Conservation (phyloP, 2,329 filamentous ascomycete species). For the Aspergillus spinulosporus region DNA sequence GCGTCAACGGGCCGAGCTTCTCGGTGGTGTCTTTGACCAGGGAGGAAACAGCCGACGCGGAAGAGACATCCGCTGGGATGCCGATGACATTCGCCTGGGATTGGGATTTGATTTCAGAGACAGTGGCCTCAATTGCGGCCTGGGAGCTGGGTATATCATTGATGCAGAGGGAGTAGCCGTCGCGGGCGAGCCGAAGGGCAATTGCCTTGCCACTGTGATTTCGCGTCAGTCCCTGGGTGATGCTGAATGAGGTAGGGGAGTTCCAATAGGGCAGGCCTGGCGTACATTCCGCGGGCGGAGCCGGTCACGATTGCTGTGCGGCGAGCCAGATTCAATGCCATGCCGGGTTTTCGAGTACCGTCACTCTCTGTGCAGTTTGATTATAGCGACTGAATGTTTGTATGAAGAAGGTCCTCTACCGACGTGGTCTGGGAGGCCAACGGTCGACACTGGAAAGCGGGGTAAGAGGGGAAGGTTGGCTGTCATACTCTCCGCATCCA, state of each 20-base stretch:
- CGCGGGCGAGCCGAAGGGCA: conserved; percentile 62
- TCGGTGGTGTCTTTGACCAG: conserved; percentile 14
- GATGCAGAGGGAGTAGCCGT: conserved; percentile 67
- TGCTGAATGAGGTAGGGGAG: not conserved
- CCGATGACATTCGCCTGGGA: not conserved
- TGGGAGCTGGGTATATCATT: conserved; percentile 61
- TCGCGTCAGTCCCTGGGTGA: not conserved
- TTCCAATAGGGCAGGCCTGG: not conserved
- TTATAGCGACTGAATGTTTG: too few species aligned
- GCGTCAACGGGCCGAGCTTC: conserved; percentile 53
- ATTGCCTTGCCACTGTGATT: conserved; percentile 34
- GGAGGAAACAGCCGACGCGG: conserved; percentile 29
- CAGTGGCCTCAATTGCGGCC: conserved; percentile 52
- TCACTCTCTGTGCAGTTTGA: too few species aligned
- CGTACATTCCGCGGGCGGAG: conserved; percentile 44
- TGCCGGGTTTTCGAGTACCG: not conserved
- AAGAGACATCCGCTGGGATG: conserved; percentile 55
- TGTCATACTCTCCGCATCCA: not conserved
- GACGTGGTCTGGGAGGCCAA: not conserved
- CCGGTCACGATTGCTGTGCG: conserved; percentile 44
- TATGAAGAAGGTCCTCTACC: too few species aligned
- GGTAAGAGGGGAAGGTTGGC: not conserved
- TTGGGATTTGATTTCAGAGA: conserved; percentile 17
- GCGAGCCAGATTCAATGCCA: conserved; percentile 1
- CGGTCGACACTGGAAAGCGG: not conserved